Evolutionary conservation across 1,284 basidiomycete genomes (phyloP).

Genomic region (Heterobasidion parviporum): DNA sequence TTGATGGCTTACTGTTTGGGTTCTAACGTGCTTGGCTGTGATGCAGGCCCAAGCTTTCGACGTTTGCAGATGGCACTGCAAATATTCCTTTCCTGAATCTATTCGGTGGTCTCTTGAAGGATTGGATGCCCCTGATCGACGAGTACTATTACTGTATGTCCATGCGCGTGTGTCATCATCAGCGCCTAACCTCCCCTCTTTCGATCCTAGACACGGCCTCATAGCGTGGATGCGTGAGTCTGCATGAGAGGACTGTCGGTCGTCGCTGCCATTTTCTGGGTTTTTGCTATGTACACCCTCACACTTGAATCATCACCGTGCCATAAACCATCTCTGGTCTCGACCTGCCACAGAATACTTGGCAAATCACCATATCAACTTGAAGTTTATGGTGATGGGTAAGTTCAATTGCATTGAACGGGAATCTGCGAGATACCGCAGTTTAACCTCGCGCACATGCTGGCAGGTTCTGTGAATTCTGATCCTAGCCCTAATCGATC

Average conservation of each 20-base stretch:
- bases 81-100: slow-evolving; percentile 69
- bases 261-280: neutral
- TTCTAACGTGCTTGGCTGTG: neutral
- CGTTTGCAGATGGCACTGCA: slow-evolving; percentile 49
- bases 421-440: too few species aligned
- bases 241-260: neutral
- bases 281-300: too few species aligned
- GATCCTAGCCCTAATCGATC: too few species aligned
- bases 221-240: slow-evolving; percentile 20
- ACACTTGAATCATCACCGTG: too few species aligned
- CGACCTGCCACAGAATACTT: too few species aligned
- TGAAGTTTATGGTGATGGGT: too few species aligned
- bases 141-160: slow-evolving; percentile 91
- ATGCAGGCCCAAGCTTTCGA: slow-evolving; percentile 67
- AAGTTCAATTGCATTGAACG: too few species aligned
- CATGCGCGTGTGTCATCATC: neutral
- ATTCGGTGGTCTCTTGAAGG: slow-evolving; percentile 70
- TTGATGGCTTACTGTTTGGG: neutral
- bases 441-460: too few species aligned
- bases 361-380: too few species aligned
- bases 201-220: slow-evolving; percentile 39
- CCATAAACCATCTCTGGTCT: too few species aligned
- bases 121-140: slow-evolving; percentile 91
- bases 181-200: neutral
- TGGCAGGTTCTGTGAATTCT: too few species aligned